Evolutionary conservation across 2,329 filamentous ascomycete genomes (phyloP), one percentile per base, ranked within the genome.

Genomic region (Aureobasidium uvarum): DNA sequence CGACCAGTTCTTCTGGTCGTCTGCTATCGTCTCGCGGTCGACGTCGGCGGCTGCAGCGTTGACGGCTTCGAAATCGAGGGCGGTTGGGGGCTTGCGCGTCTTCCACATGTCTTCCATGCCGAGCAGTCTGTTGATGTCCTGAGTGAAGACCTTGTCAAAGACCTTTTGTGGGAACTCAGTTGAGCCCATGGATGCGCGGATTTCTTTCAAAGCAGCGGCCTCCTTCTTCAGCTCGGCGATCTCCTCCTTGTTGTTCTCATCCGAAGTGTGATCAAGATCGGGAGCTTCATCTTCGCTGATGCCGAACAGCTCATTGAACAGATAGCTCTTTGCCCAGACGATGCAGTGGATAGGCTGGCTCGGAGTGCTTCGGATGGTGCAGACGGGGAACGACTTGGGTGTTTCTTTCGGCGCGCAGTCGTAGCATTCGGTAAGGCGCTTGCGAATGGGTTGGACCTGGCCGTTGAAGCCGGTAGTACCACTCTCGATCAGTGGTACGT

Each of bases 81-180:
- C 80, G 71, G 89, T 83, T 0, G 94, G 95, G 1, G 89, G 83
- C 68, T 86, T 85, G 69, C 92, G 85, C 4, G 86, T 87, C 77
- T 92, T 96, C 95, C 95, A 99, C 92, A 98, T 96, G 68, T 96
- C 94, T 73, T 95, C 89, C 85, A 97, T 96, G 16, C 89, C 90
- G 46, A 88, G 84, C 65, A 99, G 77, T 18, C 95, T 86, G 69
- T 89, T 83, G 64, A 99, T 90, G 73, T 99, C 95, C 58, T 89
- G 82, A 68, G 87, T 85, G 77, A 95, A 99, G 3, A 98, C 93
- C 75, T 98, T 99, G 73, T 96, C 86, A 73, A 98, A 98, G 0
- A 99, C 86, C 72, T 90, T 85, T 69, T 87, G 83, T 1, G 89
- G 81, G 71, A 98, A 98, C 5, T 89, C 84, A 0, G 86, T 80